Base-by-base conservation (phyloP, 768 basidiomycete species). In the Panus rudis region DNA sequence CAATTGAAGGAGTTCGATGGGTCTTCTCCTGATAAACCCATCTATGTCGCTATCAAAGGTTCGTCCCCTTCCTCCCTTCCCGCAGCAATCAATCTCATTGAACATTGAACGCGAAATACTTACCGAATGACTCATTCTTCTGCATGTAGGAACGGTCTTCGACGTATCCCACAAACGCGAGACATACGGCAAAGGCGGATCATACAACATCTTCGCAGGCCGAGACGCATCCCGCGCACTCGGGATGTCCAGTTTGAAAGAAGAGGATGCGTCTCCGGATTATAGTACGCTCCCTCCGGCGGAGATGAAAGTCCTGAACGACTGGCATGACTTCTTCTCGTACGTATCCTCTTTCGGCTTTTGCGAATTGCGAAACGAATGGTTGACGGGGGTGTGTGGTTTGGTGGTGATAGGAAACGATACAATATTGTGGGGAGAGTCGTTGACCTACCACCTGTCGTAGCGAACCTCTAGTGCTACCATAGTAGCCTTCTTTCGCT, bases 41-140 rank as follows among this genome's bases (percentile, higher is more conserved):
- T 98, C 48, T 92, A 85, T 52, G 84, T 98, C 32, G 84, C 91
- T 23, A 93, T 98, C 67, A 97, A 96, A 72, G 90, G 89, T 81
- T 45, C 32, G 58, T 52, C 50, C 26, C 10, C 25, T 23, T 20
- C 7, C 21, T 21, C 38, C 20, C 16, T 42, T 5, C 24, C 14
- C 30, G 41, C 17, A 5, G 25, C 20, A n/a, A 22, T 14, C 17
- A 30, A 10, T 30, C 10, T 30, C 10, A n/a, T n/a, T 30, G 28
- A 16, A 10, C 28, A 10, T 20, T 16, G n/a, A 21, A 12, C 37
- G 3, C 13, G 6, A 23, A 16, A 2, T n/a, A 8, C 11, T 23
- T 7, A 3, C 21, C 37, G 10, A 16, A 25, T 28, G 10, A 30
- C 21, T 24, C 32, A n/a, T 6, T 17, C 8, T 21, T 7, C 26